Percentiles rank a stretch among this genome's conserved stretches.
phyloP scores from a whole-genome alignment of 78 protist genomes.

The Acrasis kona region DNA sequence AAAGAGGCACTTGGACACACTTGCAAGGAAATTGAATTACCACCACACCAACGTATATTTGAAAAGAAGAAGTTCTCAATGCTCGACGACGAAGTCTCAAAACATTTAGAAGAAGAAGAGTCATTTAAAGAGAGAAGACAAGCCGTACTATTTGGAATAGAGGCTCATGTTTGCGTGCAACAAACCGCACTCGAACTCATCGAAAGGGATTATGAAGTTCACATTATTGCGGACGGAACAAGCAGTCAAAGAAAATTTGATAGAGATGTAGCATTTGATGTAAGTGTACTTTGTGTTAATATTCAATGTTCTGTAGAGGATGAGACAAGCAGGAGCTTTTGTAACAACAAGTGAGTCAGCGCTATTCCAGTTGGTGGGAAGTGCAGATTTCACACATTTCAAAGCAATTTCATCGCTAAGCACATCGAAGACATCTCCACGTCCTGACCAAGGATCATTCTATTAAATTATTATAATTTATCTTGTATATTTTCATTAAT shows the following conservation, averaged over 20 bases:
- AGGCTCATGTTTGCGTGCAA: constrained; percentile 26
- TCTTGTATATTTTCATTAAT: too few species aligned
- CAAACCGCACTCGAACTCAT: constrained; percentile 23
- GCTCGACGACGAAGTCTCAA: background rate
- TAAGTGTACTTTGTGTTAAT: too few species aligned
- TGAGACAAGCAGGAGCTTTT: background rate
- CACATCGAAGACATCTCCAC: background rate
- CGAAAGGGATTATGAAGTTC: constrained; percentile 1
- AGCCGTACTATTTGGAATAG: background rate
- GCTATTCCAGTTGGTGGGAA: background rate
- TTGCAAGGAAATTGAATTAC: background rate
- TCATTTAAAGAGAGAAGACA: background rate
- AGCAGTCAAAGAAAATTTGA: background rate
- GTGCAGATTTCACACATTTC: background rate
- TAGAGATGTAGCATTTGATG: background rate
- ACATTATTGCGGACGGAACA: constrained; percentile 4
- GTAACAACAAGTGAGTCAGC: background rate
- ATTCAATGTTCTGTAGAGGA: background rate
- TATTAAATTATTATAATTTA: too few species aligned
- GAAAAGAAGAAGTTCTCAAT: constrained; percentile 18
- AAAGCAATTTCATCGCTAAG: background rate
- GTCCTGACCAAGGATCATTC: background rate
- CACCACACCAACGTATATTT: background rate
- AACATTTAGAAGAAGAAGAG: background rate
- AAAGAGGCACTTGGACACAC: background rate